phyloP scores from a whole-genome alignment of 164 flowering plant genomes.

The Macadamia tetraphylla region DNA sequence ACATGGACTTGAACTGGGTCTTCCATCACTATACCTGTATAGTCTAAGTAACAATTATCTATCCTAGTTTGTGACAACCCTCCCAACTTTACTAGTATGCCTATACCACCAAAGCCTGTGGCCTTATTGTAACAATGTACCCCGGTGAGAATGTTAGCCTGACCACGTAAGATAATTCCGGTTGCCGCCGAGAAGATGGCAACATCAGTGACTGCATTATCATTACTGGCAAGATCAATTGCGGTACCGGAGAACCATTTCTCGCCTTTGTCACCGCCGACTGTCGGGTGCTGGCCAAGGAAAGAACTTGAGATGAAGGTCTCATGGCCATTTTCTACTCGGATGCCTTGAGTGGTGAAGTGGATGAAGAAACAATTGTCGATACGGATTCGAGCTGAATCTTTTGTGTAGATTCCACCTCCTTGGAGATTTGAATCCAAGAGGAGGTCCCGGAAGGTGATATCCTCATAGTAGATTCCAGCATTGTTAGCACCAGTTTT shows the following conservation, averaged over 20 bases:
- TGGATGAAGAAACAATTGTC: conserved; percentile 20
- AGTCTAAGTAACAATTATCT: conserved; percentile 51
- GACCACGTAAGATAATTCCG: conserved; percentile 41
- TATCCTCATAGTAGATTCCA: conserved; percentile 35
- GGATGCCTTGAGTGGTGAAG: conserved; percentile 19
- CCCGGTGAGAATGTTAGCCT: conserved; percentile 51
- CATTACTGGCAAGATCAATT: conserved; percentile 31
- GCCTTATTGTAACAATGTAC: conserved; percentile 68
- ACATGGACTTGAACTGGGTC: conserved; percentile 57
- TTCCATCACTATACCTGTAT: conserved; percentile 39
- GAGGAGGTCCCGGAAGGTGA: conserved; percentile 44
- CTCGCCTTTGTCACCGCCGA: conserved; percentile 46
- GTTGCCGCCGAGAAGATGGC: conserved; percentile 50
- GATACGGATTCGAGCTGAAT: conserved; percentile 42
- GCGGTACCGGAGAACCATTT: conserved; percentile 44
- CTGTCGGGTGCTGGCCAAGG: conserved; percentile 26
- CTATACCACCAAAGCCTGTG: conserved; percentile 44
- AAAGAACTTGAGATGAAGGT: conserved; percentile 18
- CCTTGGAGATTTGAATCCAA: conserved; percentile 42
- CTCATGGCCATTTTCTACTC: conserved; percentile 18
- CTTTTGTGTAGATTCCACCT: conserved; percentile 35
- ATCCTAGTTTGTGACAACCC: conserved; percentile 36
- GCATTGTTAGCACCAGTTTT: background rate
- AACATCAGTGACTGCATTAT: conserved; percentile 46
- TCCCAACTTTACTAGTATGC: conserved; percentile 21